A percentile compares a stretch with the other conserved stretches of the same genome.
phyloP scores from a whole-genome alignment of 2,329 filamentous ascomycete genomes.

The Paracoccidioides brasiliensis region DNA sequence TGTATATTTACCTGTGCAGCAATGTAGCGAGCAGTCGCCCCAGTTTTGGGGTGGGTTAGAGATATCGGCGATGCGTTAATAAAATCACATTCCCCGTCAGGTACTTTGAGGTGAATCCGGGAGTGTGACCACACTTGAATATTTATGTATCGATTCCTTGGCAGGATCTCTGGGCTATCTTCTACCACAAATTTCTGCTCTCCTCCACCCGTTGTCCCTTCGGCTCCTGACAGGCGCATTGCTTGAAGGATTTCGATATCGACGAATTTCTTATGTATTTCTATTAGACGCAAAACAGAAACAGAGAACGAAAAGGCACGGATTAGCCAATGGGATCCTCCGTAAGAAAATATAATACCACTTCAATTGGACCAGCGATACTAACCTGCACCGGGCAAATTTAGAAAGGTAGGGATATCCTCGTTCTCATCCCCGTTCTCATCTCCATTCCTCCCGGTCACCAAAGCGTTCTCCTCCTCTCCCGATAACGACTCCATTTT shows the following conservation, averaged over 20 bases:
- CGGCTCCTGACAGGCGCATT: neutral
- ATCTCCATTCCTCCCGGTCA: conserved; percentile 14
- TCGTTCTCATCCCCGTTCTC: conserved; percentile 8
- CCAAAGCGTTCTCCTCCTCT: conserved; percentile 10
- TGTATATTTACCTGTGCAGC: conserved; percentile 56
- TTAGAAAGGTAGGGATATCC: conserved; percentile 26
- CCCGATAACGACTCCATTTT: conserved; percentile 3
- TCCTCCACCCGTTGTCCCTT: conserved; percentile 18
- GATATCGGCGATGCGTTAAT: conserved; percentile 68
- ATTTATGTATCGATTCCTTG: conserved; percentile 75
- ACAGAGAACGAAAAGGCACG: too few relatives aligned
- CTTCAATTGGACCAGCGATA: conserved; percentile 2
- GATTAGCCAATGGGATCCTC: too few relatives aligned
- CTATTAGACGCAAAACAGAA: conserved; percentile 24
- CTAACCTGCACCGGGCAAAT: conserved; percentile 26
- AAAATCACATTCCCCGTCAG: conserved; percentile 59
- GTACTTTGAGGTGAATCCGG: conserved; percentile 66
- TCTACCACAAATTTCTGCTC: conserved; percentile 48
- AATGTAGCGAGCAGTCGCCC: conserved; percentile 53
- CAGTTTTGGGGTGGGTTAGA: conserved; percentile 40
- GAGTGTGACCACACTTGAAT: conserved; percentile 85
- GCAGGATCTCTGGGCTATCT: conserved; percentile 40
- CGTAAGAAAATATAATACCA: too few relatives aligned
- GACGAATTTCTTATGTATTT: conserved; percentile 47
- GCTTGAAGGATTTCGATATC: conserved; percentile 50